Evolutionary conservation across 2,329 filamentous ascomycete species (phyloP), one percentile per base, ranked within the genome.

Genomic region (Epichloe bromicola): DNA sequence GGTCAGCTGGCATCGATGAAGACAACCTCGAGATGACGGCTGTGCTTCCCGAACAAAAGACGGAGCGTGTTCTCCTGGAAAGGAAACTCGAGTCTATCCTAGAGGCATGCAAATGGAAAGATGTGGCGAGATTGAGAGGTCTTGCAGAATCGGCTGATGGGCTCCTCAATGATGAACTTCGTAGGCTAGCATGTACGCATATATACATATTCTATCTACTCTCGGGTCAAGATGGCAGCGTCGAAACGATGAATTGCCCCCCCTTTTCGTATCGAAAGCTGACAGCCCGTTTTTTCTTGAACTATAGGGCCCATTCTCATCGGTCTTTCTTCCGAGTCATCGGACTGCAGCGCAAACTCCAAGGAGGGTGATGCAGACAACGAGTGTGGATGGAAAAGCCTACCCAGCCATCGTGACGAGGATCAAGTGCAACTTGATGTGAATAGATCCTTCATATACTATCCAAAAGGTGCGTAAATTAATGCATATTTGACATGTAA

Each of bases 381-480:
- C 23, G 43, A 53, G 10, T 36, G n/a, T 51, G 60, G 66, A 45
- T 87, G 85, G 84, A 70, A 71, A 55, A 62, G 73, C n/a, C 70
- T 95, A 40, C 79, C 84, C 33, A 74, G 68, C n/a, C 93, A 98
- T 68, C 72, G 71, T 36, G 93, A 98, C 61, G 93, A 98, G 66
- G 82, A 86, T 47, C 93, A 98, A 69, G 89, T 98, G 39, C 78
- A 83, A 61, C 76, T 97, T 46, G 93, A 98, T 64, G 93, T 98
- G 51, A 82, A 96, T 67, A 80, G 93, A 51, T 90, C 93, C n/a
- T 98, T 98, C 68, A 85, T 97, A 54, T 94, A 96, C 70, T 98
- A 98, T 65, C 93, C 93, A 12, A 77, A 79, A 55, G 79, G 89
- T 93, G 74, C 43, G 57, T 51, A 8, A 14, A 34, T 43, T 6